Conservation (phyloP, 306 rosid genomes). For the Gastrolobium villosum region DNA sequence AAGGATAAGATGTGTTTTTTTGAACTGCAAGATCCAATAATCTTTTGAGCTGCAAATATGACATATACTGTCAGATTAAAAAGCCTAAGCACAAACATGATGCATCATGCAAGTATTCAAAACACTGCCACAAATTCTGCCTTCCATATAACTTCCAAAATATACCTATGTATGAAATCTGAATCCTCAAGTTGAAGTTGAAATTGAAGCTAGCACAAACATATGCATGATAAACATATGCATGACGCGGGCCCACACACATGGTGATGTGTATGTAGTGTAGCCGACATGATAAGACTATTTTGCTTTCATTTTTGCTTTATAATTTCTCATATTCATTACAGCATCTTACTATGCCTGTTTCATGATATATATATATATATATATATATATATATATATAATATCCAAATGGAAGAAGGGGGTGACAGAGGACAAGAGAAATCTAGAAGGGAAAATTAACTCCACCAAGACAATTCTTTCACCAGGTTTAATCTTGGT, state of each 20-base stretch:
- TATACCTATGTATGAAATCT: background rate
- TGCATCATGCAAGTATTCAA: conserved; percentile 33
- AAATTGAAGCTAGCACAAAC: conserved; percentile 39
- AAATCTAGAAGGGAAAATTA: conserved; percentile 39
- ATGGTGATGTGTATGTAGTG: background rate
- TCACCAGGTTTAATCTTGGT: conserved; percentile 1
- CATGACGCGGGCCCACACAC: background rate
- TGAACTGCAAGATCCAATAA: conserved; percentile 49
- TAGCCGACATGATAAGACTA: conserved; percentile 14
- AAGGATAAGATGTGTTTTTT: conserved; percentile 39
- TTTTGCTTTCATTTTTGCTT: conserved; percentile 24
- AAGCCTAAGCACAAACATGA: conserved; percentile 12
- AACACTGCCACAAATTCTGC: conserved; percentile 34
- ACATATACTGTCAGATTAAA: conserved; percentile 47
- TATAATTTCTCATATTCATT: conserved; percentile 28
- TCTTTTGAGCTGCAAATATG: conserved; percentile 71
- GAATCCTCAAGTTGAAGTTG: background rate
- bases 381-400: conserved; percentile 23
- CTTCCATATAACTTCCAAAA: conserved; percentile 3
- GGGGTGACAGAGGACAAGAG: conserved; percentile 11
- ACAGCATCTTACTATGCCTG: conserved; percentile 1
- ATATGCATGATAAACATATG: background rate
- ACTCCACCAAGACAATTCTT: conserved; percentile 3
- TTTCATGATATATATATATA: conserved; percentile 33
- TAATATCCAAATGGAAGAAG: conserved; percentile 5